Conservation (phyloP, 352 stramenopile genomes). For the Plasmopara muralis region DNA sequence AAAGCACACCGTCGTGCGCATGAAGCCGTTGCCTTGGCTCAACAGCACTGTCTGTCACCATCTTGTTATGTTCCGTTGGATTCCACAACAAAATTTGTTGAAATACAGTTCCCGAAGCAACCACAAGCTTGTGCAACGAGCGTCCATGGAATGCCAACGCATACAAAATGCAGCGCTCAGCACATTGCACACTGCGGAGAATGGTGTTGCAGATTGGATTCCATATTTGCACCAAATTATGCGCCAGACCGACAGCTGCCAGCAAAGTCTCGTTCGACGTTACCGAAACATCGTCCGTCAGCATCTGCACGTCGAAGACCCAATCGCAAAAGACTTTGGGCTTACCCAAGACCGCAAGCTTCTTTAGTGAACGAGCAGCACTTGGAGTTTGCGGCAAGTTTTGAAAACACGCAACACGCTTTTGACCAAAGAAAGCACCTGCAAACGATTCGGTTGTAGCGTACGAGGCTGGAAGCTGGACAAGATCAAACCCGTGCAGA, state of each 20-base stretch:
- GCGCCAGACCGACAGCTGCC: constrained; percentile 64
- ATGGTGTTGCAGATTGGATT: constrained; percentile 32
- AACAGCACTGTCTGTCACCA: constrained; percentile 13
- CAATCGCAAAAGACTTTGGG: constrained; percentile 72
- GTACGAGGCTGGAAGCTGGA: constrained; percentile 4
- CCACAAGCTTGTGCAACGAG: constrained; percentile 41
- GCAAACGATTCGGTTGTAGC: constrained; percentile 14
- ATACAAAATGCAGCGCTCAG: constrained; percentile 80
- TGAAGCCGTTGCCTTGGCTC: constrained; percentile 55
- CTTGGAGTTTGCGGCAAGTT: constrained; percentile 38
- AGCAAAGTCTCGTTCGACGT: constrained; percentile 19
- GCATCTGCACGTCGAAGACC: constrained; percentile 75
- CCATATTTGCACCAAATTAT: constrained; percentile 85
- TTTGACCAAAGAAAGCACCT: constrained; percentile 76
- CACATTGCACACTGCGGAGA: constrained; percentile 55
- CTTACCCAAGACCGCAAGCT: constrained; percentile 32
- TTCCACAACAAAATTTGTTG: constrained; percentile 83
- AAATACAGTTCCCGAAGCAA: constrained; percentile 81
- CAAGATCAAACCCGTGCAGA: constrained; percentile 62
- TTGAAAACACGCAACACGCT: constrained; percentile 52
- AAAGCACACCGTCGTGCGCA: constrained; percentile 79
- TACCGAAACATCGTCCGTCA: constrained; percentile 26
- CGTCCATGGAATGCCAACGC: constrained; percentile 74
- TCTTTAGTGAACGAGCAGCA: constrained; percentile 9
- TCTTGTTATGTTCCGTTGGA: constrained; percentile 21